phyloP scores from a whole-genome alignment of 345 rosid genomes.

The Citrus medica region DNA sequence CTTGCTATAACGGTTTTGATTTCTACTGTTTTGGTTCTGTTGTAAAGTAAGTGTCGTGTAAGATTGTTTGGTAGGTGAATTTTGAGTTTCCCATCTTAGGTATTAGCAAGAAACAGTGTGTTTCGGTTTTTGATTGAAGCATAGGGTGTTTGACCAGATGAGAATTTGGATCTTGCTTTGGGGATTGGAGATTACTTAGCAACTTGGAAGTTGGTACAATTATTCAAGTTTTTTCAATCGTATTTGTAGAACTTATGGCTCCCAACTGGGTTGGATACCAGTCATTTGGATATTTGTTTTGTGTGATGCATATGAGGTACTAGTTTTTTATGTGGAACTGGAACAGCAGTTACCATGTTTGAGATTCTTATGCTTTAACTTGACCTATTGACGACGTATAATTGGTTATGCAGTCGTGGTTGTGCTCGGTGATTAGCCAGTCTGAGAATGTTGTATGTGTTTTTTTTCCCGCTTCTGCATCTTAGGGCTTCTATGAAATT shows the following conservation, averaged over 20 bases:
- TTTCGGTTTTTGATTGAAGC: neutral
- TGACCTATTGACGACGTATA: neutral
- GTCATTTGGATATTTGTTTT: neutral
- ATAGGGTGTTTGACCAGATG: conserved; percentile 12
- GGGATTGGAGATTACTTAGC: neutral
- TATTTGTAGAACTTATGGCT: neutral
- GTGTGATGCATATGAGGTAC: neutral
- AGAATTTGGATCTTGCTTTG: conserved; percentile 6
- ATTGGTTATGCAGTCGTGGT: neutral
- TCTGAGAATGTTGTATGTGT: neutral
- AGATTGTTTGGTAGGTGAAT: conserved; percentile 8
- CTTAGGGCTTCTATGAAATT: neutral
- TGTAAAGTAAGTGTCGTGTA: neutral
- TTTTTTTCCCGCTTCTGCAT: neutral
- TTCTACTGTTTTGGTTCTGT: conserved; percentile 7
- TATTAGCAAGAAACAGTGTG: neutral
- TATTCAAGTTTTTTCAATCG: neutral
- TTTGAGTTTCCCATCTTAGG: conserved; percentile 1
- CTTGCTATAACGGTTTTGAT: neutral
- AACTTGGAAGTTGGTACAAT: neutral
- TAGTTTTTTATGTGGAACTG: neutral
- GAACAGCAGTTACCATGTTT: neutral
- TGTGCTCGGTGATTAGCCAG: neutral
- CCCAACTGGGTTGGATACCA: neutral
- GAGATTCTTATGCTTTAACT: neutral